Evolutionary conservation across 2,329 filamentous ascomycete species (phyloP), one percentile per base, ranked within the genome.

Genomic region (Pleoardoris graminearum): DNA sequence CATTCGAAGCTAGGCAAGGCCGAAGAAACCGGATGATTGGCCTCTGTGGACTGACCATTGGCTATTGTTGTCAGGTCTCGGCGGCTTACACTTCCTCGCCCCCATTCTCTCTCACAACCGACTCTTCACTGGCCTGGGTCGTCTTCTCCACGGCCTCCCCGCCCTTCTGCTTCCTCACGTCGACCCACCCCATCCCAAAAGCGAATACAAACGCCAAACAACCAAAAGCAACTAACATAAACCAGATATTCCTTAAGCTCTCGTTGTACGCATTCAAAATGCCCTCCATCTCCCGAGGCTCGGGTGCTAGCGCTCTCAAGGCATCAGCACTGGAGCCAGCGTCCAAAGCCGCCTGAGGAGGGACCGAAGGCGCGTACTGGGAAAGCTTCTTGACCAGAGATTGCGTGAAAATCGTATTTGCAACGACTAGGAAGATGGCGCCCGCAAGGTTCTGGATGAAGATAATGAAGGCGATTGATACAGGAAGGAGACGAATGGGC

Each of bases 391-490:
- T 50, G 3, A 38, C 50, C 2, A 71, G 51, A 1, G 59, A 62
- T 35, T 70, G 59, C 10, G 62, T 49, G 25, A 71, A 68, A 27
- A 70, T 61, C 1, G 61, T 59, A 35, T 63, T 68, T 21, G 65
- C 67, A 7, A 70, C 54, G 4, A 70, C 61, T 12, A 72, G 57
- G 33, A 59, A 67, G 6, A 68, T 58, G 0, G 74, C 62, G 2
- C 50, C 65, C 14, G 68, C 62, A 3, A 76, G 61, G 45, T 71
- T 72, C 48, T 76, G 73, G 29, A 59, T 47, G 55, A 76, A 75
- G 22, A 74, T 60, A 3, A 75, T 46, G 7, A 70, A 54, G 4
- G 73, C 62, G 41, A 70, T 66, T 6, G 61, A 65, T 22, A 69
- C 41, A 2, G 74, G 61, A 11, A 71, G 65, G 42, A 72, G 59